Base-by-base conservation (phyloP, 139 green algal species). In the Pleodorina starrii region DNA sequence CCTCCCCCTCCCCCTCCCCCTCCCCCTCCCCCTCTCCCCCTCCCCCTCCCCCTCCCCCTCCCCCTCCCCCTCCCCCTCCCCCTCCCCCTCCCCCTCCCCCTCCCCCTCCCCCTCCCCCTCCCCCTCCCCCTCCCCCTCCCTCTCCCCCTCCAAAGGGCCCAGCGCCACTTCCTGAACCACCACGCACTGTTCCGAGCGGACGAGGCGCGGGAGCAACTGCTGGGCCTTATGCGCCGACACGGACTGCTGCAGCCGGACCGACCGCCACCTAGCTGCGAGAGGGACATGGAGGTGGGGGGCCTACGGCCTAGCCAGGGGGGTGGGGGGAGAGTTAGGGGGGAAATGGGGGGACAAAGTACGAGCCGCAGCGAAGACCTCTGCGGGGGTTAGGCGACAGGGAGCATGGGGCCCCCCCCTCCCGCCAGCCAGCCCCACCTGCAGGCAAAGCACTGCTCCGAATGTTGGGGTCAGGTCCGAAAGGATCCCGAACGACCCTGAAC, bases 101-200 rank as follows among this genome's bases (percentile, higher is more conserved):
- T 23, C 2, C 12, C 69, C 5, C 38, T 32, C 14, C 38, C 69
- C 38, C 38, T 27, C 36, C 19, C 38, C 35, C 69, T 19, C 69
- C 35, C 71, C 4, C 51, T 10, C 48, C 32, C 48, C 59, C 59
- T 6, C 27, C 59, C 59, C 59, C 59, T 6, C 11, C 59, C 63
- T 6, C 32, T 36, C 27, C 63, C 63, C 63, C 6, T 23, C 63
- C 32, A 19, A 19, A 95, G 93, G 94, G 76, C 89, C 6, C 82
- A 86, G 50, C 60, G 80, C 46, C 74, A 98, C 90, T 94, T 91
- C 51, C 73, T 99, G 9, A 96, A 95, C 87, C 95, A 97, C 63
- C 91, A 95, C 59, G 91, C 90, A 35, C 87, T 99, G 90, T 90
- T 96, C 84, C 94, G 96, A 0, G 97, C 94, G 10, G 92, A 90